Conservation (phyloP, 1,284 basidiomycete species). For the Moesziomyces aphidis region DNA sequence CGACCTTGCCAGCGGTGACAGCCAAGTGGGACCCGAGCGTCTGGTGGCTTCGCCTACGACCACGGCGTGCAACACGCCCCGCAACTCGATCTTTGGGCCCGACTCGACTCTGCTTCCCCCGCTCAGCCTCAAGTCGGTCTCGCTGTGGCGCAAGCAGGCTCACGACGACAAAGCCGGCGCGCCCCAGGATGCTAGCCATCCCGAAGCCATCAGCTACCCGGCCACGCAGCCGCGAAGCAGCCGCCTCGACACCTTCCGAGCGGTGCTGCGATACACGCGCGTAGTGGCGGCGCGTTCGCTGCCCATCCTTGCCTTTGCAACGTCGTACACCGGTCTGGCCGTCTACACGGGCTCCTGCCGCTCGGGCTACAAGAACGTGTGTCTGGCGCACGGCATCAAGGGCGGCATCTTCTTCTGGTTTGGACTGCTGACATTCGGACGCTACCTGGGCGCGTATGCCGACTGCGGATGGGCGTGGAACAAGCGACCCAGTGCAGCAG, state of each 20-base stretch:
- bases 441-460: constrained; percentile 89
- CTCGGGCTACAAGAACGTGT: constrained; percentile 74
- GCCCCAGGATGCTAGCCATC: neutral
- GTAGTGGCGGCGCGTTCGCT: constrained; percentile 73
- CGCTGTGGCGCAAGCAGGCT: constrained; percentile 28
- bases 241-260: constrained; percentile 14
- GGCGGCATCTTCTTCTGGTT: constrained; percentile 72
- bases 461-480: constrained; percentile 98
- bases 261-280: constrained; percentile 39
- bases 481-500: constrained; percentile 50
- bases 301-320: constrained; percentile 77
- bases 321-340: constrained; percentile 77
- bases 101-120: constrained; percentile 10
- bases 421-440: constrained; percentile 86
- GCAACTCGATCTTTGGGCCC: constrained; percentile 31
- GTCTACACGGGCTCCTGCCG: constrained; percentile 86
- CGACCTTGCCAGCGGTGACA: neutral
- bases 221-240: constrained; percentile 10
- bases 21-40: neutral
- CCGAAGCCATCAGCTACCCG: neutral
- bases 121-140: constrained; percentile 25
- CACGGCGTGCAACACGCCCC: constrained; percentile 49
- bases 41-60: constrained; percentile 43
- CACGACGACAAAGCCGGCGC: constrained; percentile 1
- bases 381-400: constrained; percentile 94